A percentile compares a stretch with the other conserved stretches of the same genome.
phyloP scores from a whole-genome alignment of 2,329 filamentous ascomycete genomes.

The Microascus cirrosus region DNA sequence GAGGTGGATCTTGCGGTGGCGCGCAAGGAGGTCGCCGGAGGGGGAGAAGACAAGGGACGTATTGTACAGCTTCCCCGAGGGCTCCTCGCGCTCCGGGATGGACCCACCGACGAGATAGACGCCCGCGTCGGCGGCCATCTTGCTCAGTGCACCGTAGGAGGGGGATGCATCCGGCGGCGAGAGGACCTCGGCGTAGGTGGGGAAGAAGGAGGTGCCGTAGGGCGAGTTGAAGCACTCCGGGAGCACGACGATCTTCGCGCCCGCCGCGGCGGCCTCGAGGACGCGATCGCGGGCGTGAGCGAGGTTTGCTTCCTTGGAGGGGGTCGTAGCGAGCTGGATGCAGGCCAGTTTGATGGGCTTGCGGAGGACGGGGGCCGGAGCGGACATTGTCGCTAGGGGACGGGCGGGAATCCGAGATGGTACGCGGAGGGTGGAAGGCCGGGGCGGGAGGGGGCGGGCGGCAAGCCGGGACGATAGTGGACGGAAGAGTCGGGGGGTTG shows the following conservation, averaged over 20 bases:
- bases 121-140: conserved; percentile 66
- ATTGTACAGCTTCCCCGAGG: conserved; percentile 67
- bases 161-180: conserved; percentile 65
- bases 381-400: conserved; percentile 13
- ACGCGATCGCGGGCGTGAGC: conserved; percentile 70
- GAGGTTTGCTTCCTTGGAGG: conserved; percentile 81
- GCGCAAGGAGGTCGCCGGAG: conserved; percentile 66
- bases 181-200: conserved; percentile 84
- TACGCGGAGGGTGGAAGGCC: conserved; percentile 13
- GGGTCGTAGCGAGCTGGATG: conserved; percentile 68
- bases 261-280: conserved; percentile 61
- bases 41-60: conserved; percentile 78
- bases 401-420: conserved; percentile 11
- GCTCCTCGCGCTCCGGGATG: conserved; percentile 66
- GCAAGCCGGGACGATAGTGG: neutral
- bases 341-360: conserved; percentile 70
- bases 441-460: neutral
- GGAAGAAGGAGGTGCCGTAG: conserved; percentile 81
- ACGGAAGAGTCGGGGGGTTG: neutral
- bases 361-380: conserved; percentile 44
- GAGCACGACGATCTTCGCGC: conserved; percentile 79
- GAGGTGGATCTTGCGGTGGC: conserved; percentile 86
- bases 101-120: conserved; percentile 84
- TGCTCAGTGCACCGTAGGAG: conserved; percentile 73
- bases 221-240: conserved; percentile 99